Base-by-base conservation (phyloP, 148 eudicot genomes). In the Gaultheria prostrata region DNA sequence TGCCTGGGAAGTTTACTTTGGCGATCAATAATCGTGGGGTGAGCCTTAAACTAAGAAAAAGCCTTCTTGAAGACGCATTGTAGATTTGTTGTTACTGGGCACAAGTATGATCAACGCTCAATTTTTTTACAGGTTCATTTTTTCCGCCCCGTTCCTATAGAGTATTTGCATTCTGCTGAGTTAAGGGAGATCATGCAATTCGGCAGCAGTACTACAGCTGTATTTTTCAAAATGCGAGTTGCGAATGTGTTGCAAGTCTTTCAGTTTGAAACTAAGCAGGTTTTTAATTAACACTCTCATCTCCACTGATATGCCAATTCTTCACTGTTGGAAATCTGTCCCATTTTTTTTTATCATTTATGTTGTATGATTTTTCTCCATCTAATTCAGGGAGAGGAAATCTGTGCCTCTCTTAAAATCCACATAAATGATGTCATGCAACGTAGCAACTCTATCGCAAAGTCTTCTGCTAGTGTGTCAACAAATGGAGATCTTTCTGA, bases 201-300 rank as follows among this genome's bases (percentile, higher is more conserved):
- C 82, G 99, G 99, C 43, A 97, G 98, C 89, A 97, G 99, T 79
- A 93, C 91, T 65, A 91, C 98, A 51, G 99, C 99, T 32, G 98
- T 97, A n/a, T 97, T 97, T 73, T 97, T 97, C 50, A 97, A 97
- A 88, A 95, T 97, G 98, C 91, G 99, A 90, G 99, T 97, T 86
- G 99, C 99, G 18, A 98, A 98, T 80, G 98, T 93, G 82, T 92
- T 97, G 76, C 99, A 97, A 79, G 93, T 97, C 67, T 97, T 97
- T 85, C 99, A 97, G 81, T 97, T 97, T 89, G 99, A 97, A 88
- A 97, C 99, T 33, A 95, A 94, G 90, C 99, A 97, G 98, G 99
- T 97, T 39, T 17, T 56, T 54, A 35, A 35, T 56, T 54, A 35
- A 35, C 28, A 49, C 26, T 14, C 61, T 84, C 35, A 4, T 17